phyloP scores from a whole-genome alignment of 2,329 filamentous ascomycete species.

The Aspergillus ustus region DNA sequence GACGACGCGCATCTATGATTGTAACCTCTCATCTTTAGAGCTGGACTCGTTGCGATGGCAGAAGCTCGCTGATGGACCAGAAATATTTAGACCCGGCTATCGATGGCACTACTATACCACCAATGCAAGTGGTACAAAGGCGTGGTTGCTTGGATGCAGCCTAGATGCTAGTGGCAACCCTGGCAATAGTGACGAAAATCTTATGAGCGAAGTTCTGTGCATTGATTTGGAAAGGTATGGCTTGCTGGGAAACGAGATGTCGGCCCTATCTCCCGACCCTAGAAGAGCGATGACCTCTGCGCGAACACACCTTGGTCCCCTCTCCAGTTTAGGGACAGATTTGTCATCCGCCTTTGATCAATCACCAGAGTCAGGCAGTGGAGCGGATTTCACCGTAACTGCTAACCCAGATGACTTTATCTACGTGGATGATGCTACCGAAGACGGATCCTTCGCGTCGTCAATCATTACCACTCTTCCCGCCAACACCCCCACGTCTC shows the following conservation, averaged over 20 bases:
- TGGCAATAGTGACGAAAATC: slow-evolving; percentile 79
- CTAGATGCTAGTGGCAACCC: slow-evolving; percentile 72
- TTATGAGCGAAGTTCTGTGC: slow-evolving; percentile 90
- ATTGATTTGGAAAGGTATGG: slow-evolving; percentile 92
- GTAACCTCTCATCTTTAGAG: slow-evolving; percentile 87
- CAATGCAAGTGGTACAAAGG: slow-evolving; percentile 92
- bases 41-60: slow-evolving; percentile 89
- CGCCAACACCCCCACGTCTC: slow-evolving; percentile 61
- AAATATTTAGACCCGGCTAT: slow-evolving; percentile 90
- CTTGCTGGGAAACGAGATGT: slow-evolving; percentile 78
- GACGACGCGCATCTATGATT: slow-evolving; percentile 83
- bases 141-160: slow-evolving; percentile 93
- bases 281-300: slow-evolving; percentile 57
- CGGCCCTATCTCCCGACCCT: slow-evolving; percentile 57
- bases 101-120: slow-evolving; percentile 98
- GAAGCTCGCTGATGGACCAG: slow-evolving; percentile 88
- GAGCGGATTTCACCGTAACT: slow-evolving; percentile 89
- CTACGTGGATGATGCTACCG: slow-evolving; percentile 60
- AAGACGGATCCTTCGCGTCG: slow-evolving; percentile 31
- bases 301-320: slow-evolving; percentile 55
- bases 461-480: slow-evolving; percentile 40
- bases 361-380: slow-evolving; percentile 80
- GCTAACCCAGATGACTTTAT: slow-evolving; percentile 72
- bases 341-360: slow-evolving; percentile 86
- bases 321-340: slow-evolving; percentile 77